Evolutionary conservation across 805 yeast genomes (phyloP).

Genomic region (Nakazawaea populi): DNA sequence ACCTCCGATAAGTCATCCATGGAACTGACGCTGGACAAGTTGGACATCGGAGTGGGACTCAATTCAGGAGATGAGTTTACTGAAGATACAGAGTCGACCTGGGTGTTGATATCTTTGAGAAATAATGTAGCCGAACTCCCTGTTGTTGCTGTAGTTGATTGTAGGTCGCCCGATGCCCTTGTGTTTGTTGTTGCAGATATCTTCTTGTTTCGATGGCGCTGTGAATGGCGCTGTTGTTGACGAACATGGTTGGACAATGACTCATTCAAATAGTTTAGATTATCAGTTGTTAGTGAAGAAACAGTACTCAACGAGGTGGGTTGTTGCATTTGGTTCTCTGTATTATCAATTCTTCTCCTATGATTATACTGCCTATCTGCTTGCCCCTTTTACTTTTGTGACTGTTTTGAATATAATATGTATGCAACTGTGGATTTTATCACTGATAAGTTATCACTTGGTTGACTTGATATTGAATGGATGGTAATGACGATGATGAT

Average conservation of each 20-base stretch:
- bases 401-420: no score
- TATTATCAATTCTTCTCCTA: not conserved
- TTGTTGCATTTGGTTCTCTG: not conserved
- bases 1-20: conserved; percentile 6
- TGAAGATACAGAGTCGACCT: conserved; percentile 2
- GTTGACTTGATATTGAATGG: no score
- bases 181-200: not conserved
- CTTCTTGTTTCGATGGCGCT: conserved; percentile 1
- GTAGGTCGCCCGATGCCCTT: not conserved
- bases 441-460: no score
- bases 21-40: conserved; percentile 9
- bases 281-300: conserved; percentile 6
- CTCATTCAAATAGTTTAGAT: conserved; percentile 4
- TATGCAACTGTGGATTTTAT: no score
- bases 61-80: conserved; percentile 6
- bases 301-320: not conserved
- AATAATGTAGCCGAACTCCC: not conserved
- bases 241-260: conserved; percentile 5
- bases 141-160: not conserved
- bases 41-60: conserved; percentile 7
- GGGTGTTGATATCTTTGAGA: not conserved
- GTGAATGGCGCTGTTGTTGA: conserved; percentile 8
- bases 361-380: no score
- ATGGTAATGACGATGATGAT: no score
- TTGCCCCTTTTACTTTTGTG: no score